These are phyloP conservation scores for Boletus subparvulus DNA, from an alignment of 768 basidiomycete genomes.

Conservation along the genomic window DNA sequence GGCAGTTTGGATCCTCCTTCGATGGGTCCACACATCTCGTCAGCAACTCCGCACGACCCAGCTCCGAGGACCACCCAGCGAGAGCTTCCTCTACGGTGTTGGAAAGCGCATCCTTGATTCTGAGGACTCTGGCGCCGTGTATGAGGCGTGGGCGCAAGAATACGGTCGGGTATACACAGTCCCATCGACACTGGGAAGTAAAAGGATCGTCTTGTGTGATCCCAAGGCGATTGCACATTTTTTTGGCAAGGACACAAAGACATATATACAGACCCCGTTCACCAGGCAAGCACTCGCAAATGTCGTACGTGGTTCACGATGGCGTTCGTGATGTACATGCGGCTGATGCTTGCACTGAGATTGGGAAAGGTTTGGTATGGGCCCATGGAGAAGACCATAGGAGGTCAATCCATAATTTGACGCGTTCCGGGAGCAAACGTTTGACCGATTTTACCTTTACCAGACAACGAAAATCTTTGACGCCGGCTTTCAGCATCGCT, in stretches of 20 bases:
- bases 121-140: not conserved
- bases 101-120: not conserved
- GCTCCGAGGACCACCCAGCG: constrained; percentile 14
- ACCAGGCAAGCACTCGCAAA: constrained; percentile 31
- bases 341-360: not conserved
- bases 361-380: constrained; percentile 32
- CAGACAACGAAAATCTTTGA: constrained; percentile 39
- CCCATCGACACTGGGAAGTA: constrained; percentile 6
- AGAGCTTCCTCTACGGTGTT: constrained; percentile 16
- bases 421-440: not conserved
- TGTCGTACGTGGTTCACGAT: not conserved
- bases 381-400: constrained; percentile 45
- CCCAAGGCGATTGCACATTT: constrained; percentile 31
- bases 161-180: constrained; percentile 15
- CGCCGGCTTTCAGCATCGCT: constrained; percentile 39
- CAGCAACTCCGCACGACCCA: constrained; percentile 7
- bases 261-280: constrained; percentile 42
- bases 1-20: constrained; percentile 8
- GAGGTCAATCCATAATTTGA: constrained; percentile 28
- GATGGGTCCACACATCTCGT: constrained; percentile 29
- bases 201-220: constrained; percentile 32
- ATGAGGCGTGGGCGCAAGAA: constrained; percentile 18
- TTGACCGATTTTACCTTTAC: not conserved
- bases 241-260: constrained; percentile 9
- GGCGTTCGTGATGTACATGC: not conserved